Conservation (phyloP, 768 basidiomycete genomes). For the Fomitopsis serialis region DNA sequence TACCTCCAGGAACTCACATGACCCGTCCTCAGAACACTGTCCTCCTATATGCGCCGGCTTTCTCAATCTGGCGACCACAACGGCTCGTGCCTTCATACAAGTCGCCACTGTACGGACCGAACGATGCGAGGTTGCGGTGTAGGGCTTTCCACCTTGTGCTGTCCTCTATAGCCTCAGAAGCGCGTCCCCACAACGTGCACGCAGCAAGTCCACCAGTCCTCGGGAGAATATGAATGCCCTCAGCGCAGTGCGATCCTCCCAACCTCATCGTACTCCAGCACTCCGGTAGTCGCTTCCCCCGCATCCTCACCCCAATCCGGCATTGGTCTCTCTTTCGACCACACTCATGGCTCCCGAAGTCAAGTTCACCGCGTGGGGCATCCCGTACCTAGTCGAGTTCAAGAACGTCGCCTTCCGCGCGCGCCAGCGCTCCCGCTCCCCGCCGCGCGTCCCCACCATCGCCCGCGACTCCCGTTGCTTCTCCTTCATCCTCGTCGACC, state of each 20-base stretch:
- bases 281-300: background rate
- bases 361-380: conserved; percentile 27
- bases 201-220: background rate
- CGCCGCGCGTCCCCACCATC: background rate
- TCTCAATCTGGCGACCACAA: too few species aligned
- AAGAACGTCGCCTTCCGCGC: conserved; percentile 27
- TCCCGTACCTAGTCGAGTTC: conserved; percentile 32
- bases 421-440: conserved; percentile 6
- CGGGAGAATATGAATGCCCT: background rate
- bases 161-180: background rate
- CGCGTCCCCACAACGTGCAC: background rate
- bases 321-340: conserved; percentile 12
- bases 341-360: conserved; percentile 21
- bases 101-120: too few species aligned
- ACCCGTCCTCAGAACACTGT: too few species aligned
- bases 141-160: background rate
- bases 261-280: background rate
- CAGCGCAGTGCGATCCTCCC: background rate
- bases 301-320: conserved; percentile 10
- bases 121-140: background rate
- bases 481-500: conserved; percentile 7
- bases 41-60: too few species aligned
- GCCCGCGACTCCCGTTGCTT: conserved; percentile 1
- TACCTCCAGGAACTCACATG: too few species aligned
- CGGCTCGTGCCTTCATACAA: too few species aligned